Evolutionary conservation across 148 eudicot species (phyloP).

Genomic region (Silene uniflora): DNA sequence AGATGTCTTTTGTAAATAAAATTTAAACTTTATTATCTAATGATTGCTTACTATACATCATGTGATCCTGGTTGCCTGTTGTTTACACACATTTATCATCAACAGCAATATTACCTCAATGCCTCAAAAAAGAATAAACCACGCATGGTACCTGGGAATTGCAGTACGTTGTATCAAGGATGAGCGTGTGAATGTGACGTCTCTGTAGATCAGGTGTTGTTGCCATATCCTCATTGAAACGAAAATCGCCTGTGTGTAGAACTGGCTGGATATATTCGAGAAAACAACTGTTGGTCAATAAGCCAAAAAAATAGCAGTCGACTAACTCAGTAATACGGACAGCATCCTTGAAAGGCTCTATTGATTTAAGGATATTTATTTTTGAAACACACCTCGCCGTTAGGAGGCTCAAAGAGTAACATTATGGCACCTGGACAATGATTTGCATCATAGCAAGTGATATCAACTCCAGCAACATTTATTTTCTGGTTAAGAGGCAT

Average conservation of each 20-base stretch:
- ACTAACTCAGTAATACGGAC: neutral
- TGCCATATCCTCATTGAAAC: slow-evolving; percentile 69
- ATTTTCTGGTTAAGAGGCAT: no score
- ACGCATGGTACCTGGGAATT: slow-evolving; percentile 61
- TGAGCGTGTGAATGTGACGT: slow-evolving; percentile 54
- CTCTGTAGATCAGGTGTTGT: slow-evolving; percentile 36
- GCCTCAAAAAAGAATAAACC: neutral
- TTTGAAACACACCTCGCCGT: slow-evolving; percentile 65
- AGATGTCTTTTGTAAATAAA: neutral
- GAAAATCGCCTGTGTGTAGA: slow-evolving; percentile 93
- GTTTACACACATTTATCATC: neutral
- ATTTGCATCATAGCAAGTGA: no score
- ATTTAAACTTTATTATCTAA: neutral
- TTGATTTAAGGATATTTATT: neutral
- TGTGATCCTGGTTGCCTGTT: neutral
- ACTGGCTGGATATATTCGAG: slow-evolving; percentile 54
- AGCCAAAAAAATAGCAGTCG: slow-evolving; percentile 8
- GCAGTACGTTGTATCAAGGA: slow-evolving; percentile 95
- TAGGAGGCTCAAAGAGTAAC: slow-evolving; percentile 92
- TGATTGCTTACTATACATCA: neutral
- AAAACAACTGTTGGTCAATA: slow-evolving; percentile 9
- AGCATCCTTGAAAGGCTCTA: neutral
- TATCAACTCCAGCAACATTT: no score
- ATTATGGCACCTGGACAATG: no score
- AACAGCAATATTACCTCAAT: neutral